Evolutionary conservation across 139 green algal genomes (phyloP).

Genomic region (Micractinium sp.): DNA sequence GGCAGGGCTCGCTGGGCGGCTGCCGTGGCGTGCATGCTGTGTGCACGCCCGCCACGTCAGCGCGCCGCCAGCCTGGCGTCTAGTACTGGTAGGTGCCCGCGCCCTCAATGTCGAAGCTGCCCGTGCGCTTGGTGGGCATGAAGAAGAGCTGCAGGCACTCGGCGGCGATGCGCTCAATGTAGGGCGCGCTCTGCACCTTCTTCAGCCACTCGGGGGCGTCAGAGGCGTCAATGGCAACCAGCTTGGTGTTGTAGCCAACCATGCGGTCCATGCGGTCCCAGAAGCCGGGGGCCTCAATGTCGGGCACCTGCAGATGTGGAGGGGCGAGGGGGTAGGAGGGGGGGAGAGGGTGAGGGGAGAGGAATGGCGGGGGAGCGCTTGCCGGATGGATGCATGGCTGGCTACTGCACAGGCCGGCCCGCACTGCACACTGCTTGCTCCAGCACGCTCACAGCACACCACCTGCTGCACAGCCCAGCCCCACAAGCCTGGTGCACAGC

Average conservation of each 20-base stretch:
- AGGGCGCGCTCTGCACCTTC: constrained; percentile 74
- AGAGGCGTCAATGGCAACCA: constrained; percentile 64
- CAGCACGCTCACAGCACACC: too few species aligned
- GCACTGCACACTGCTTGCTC: too few species aligned
- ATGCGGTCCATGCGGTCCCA: constrained; percentile 85
- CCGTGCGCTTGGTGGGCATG: constrained; percentile 73
- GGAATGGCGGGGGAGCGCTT: neutral
- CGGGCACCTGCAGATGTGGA: constrained; percentile 62
- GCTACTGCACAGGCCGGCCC: neutral
- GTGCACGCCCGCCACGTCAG: too few species aligned
- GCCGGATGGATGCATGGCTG: neutral
- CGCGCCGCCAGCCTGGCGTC: neutral
- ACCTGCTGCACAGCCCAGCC: too few species aligned
- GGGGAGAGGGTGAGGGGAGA: neutral
- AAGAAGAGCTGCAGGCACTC: constrained; percentile 86
- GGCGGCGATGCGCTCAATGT: constrained; percentile 81
- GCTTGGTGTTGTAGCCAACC: constrained; percentile 80
- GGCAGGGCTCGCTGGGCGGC: too few species aligned
- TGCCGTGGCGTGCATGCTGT: too few species aligned
- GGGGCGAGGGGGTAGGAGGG: neutral
- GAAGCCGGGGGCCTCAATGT: constrained; percentile 89
- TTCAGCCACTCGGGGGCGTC: constrained; percentile 78
- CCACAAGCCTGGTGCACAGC: too few species aligned
- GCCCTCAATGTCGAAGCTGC: constrained; percentile 75
- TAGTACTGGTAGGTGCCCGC: constrained; percentile 14